Evolutionary conservation across 2,329 filamentous ascomycete species (phyloP).

Genomic region (Hypoxylon sp.): DNA sequence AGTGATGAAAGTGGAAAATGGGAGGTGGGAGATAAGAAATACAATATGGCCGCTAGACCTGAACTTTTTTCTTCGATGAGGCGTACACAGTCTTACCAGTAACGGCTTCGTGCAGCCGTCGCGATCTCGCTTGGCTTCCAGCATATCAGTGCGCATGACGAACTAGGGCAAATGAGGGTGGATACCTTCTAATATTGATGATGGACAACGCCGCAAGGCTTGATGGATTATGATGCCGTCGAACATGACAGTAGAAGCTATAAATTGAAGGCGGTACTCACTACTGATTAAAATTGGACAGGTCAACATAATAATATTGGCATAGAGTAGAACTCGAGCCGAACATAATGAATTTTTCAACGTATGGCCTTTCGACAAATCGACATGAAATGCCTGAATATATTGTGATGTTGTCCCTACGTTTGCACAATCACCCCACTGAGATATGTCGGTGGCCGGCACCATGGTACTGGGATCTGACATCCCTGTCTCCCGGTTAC

Average conservation of each 20-base stretch:
- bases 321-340: background rate
- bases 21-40: background rate
- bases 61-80: background rate
- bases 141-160: background rate
- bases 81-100: background rate
- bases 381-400: background rate
- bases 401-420: background rate
- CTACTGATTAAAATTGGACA: background rate
- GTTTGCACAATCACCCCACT: background rate
- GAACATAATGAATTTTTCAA: background rate
- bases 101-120: slow-evolving; percentile 1
- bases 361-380: background rate
- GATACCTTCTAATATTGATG: slow-evolving; percentile 1
- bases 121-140: background rate
- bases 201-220: background rate
- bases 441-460: background rate
- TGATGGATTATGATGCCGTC: background rate
- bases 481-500: background rate
- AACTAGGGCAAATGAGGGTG: background rate
- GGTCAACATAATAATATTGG: background rate
- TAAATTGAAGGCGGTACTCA: background rate
- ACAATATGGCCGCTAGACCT: background rate
- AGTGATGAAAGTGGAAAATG: background rate
- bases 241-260: background rate
- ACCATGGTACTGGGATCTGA: slow-evolving; percentile 12